Percentiles rank a stretch among this genome's conserved stretches.
Conservation (phyloP, 331 rosid genomes). For the Malus hybrid region DNA sequence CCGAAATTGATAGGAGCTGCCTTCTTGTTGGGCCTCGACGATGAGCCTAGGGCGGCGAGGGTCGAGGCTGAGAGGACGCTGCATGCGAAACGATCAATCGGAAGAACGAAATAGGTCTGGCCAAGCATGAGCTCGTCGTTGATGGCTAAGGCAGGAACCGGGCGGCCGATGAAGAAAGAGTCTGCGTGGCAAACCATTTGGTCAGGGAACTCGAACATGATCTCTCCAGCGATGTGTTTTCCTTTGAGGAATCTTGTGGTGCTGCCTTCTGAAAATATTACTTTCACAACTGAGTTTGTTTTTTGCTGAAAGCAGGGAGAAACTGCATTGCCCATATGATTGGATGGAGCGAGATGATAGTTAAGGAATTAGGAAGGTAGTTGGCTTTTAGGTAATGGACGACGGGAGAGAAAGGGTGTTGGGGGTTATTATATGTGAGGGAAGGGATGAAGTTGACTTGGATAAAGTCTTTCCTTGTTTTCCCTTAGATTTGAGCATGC, state of each 20-base stretch:
- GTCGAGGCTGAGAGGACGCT: slow-evolving; percentile 50
- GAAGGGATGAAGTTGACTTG: slow-evolving; percentile 38
- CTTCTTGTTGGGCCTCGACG: slow-evolving; percentile 21
- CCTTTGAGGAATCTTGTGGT: slow-evolving; percentile 27
- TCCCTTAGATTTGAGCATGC: slow-evolving; percentile 14
- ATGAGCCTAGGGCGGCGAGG: slow-evolving; percentile 28
- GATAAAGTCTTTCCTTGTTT: slow-evolving; percentile 25
- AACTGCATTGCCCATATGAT: slow-evolving; percentile 50
- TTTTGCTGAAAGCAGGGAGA: slow-evolving; percentile 39
- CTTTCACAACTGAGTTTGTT: slow-evolving; percentile 22
- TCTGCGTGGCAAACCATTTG: slow-evolving; percentile 73
- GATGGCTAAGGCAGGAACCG: slow-evolving; percentile 45
- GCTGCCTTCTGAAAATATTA: slow-evolving; percentile 54
- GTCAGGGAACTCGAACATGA: slow-evolving; percentile 84
- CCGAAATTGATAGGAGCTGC: slow-evolving; percentile 48
- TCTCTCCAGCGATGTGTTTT: slow-evolving; percentile 70
- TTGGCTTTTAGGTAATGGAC: background rate
- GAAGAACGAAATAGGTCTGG: slow-evolving; percentile 82
- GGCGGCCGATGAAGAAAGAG: slow-evolving; percentile 83
- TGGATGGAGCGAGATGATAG: background rate
- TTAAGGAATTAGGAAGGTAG: background rate
- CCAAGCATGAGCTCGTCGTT: slow-evolving; percentile 56
- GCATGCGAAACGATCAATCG: slow-evolving; percentile 48
- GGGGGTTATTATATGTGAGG: background rate
- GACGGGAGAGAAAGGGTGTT: background rate